Evolutionary conservation across 495 filamentous ascomycete genomes (phyloP), one percentile per base, ranked within the genome.

Genomic region (Astrothelium subdiscretum): DNA sequence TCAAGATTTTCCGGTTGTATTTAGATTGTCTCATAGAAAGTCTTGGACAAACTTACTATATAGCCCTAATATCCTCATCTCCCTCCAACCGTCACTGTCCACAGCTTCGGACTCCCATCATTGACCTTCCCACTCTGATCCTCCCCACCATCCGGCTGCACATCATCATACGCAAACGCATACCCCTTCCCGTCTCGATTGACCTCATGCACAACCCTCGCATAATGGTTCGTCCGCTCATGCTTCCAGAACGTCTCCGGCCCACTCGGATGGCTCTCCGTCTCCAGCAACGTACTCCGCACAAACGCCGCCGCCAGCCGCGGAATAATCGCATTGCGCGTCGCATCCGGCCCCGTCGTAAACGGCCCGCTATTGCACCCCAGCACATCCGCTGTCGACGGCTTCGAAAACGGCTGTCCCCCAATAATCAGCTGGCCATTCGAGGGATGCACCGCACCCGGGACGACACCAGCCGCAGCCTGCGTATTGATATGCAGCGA

Each of bases 111-210:
- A 57, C 72, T 80, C 3, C 70, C 69, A 69, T 83, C 83, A 60
- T 69, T 80, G n/a, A 89, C 80, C 57, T 78, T 80, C 2, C 88
- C 88, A 32, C 80, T 81, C 65, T 85, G 83, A 72, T 89, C 85
- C 15, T 70, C 65, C 0, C 77, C 81, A 59, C 78, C 80, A 20
- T 73, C 72, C 0, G 85, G 79, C 24, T 79, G 78, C 3, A 90
- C 88, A 71, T 91, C 88, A 68, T 91, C 87, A 68, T 90, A 91
- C 0, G 88, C 87, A 67, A 90, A 90, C 1, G 87, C 85, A 74
- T 91, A 91, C 1, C 88, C 88, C 15, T 79, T 73, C 2, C 79
- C 77, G 72, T 86, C 85, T 6, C 82, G 64, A 64, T 83, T 85
- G 42, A 78, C 78, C 29, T 70, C 76, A 73, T 91, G 88, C 61